Evolutionary conservation across 179 eudicot genomes (phyloP), one percentile per base, ranked within the genome.

Genomic region (Spergularia azorica): DNA sequence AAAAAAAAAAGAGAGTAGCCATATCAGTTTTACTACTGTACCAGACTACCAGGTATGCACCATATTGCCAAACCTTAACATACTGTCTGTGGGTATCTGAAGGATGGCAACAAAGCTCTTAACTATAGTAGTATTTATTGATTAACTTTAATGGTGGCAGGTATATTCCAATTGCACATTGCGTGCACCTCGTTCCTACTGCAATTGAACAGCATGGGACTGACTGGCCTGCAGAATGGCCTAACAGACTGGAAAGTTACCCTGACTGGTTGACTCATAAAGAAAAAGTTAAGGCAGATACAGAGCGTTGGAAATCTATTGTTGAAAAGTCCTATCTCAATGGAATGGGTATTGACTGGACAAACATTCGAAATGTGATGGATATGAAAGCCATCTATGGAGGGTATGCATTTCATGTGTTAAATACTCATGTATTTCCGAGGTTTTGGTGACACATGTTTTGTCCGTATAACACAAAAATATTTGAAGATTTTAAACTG

Each of bases 141-240:
- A 14, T 20, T 11, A 13, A 46, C n/a, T 59, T 72, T 21, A 57
- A 36, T 43, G 54, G n/a, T 21, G 17, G 39, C 92, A 96, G 99
- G 99, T 80, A 93, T 82, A 79, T 75, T 67, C 88, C 92, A 9
- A 82, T 96, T 63, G 82, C 84, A 72, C 84, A 80, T 70, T 96
- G 99, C 81, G 83, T 96, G 85, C 90, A 91, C 71, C 64, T 73
- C n/a, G 80, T 94, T 83, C 98, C 99, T 61, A 79, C 89, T 82
- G 88, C 93, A 57, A 86, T 91, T 32, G 99, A 96, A 83, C 89
- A 96, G 82, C 95, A 86, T 57, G 99, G 99, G 67, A 88, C 88
- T 2, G 99, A 96, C 85, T 91, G 98, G 98, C 99, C 99, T 52
- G 91, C 89, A 77, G 98, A 91, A 86, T 96, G 99, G 99, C 99